A percentile compares a stretch with the other conserved stretches of the same genome.
Conservation (phyloP, 2,329 filamentous ascomycete species). For the Pyrenophora teres region DNA sequence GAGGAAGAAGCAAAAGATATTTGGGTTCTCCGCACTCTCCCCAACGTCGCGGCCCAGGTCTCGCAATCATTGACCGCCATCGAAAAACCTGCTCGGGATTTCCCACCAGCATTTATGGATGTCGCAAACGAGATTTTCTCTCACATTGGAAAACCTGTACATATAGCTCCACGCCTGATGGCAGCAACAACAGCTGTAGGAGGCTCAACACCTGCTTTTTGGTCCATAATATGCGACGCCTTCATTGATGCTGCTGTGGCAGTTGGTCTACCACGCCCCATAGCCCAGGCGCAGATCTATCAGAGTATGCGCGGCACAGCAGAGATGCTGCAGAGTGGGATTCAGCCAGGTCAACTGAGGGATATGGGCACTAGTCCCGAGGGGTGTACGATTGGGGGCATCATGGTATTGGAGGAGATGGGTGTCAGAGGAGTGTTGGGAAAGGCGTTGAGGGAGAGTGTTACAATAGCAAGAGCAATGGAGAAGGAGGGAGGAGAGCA, state of each 20-base stretch:
- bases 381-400: constrained; percentile 41
- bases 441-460: constrained; percentile 43
- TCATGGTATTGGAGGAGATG: constrained; percentile 42
- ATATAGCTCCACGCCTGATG: constrained; percentile 31
- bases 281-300: constrained; percentile 38
- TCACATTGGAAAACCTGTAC: constrained; percentile 29
- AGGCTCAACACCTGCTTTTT: constrained; percentile 41
- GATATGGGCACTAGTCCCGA: constrained; percentile 40
- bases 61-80: constrained; percentile 49
- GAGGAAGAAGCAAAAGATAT: constrained; percentile 27
- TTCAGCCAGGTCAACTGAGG: constrained; percentile 34
- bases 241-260: constrained; percentile 40
- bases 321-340: constrained; percentile 36
- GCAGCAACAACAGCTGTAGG: constrained; percentile 35
- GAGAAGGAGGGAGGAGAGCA: too few relatives aligned
- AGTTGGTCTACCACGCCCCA: constrained; percentile 29
- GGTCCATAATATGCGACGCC: constrained; percentile 39
- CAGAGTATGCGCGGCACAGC: constrained; percentile 40
- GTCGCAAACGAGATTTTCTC: constrained; percentile 31
- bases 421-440: constrained; percentile 35
- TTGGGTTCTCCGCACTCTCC: constrained; percentile 50
- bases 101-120: constrained; percentile 19
- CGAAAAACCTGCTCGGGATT: constrained; percentile 26
- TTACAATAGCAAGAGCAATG: too few relatives aligned
- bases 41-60: constrained; percentile 54